Evolutionary conservation across 495 filamentous ascomycete genomes (phyloP).

Genomic region (Pseudomonodictys pantanalensis): DNA sequence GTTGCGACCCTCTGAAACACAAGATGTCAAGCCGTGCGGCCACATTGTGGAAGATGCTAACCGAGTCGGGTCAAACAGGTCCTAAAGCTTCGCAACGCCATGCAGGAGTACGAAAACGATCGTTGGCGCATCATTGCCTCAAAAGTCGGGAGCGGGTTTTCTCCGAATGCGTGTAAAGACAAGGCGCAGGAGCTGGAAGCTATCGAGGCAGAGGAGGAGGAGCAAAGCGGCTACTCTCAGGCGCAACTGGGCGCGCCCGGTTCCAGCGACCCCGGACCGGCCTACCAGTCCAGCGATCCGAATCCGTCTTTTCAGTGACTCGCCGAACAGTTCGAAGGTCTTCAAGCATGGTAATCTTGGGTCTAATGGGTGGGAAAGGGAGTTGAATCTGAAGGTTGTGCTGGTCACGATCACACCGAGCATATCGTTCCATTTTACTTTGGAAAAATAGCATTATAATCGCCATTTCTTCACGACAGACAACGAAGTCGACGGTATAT

Average conservation of each 20-base stretch:
- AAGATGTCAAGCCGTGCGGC: slow-evolving; percentile 24
- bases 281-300: slow-evolving; percentile 22
- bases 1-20: slow-evolving; percentile 36
- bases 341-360: slow-evolving; percentile 20
- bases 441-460: slow-evolving; percentile 33
- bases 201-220: slow-evolving; percentile 26
- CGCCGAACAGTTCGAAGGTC: slow-evolving; percentile 27
- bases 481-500: slow-evolving; percentile 18
- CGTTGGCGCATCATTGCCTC: slow-evolving; percentile 83
- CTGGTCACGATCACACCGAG: slow-evolving; percentile 26
- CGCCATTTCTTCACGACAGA: slow-evolving; percentile 25
- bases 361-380: neutral
- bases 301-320: slow-evolving; percentile 32
- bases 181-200: slow-evolving; percentile 59
- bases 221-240: slow-evolving; percentile 29
- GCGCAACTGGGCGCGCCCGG: slow-evolving; percentile 22
- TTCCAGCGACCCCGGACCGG: slow-evolving; percentile 27
- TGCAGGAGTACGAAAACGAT: slow-evolving; percentile 85
- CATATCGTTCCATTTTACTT: slow-evolving; percentile 4
- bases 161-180: slow-evolving; percentile 77
- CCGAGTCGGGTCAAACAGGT: slow-evolving; percentile 53
- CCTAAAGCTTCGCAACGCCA: slow-evolving; percentile 69
- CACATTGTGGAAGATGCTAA: slow-evolving; percentile 32
- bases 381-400: slow-evolving; percentile 23
- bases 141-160: slow-evolving; percentile 83